These are phyloP conservation scores for Vicia sativa DNA, from an alignment of 306 rosid genomes.

Conservation along the genomic window DNA sequence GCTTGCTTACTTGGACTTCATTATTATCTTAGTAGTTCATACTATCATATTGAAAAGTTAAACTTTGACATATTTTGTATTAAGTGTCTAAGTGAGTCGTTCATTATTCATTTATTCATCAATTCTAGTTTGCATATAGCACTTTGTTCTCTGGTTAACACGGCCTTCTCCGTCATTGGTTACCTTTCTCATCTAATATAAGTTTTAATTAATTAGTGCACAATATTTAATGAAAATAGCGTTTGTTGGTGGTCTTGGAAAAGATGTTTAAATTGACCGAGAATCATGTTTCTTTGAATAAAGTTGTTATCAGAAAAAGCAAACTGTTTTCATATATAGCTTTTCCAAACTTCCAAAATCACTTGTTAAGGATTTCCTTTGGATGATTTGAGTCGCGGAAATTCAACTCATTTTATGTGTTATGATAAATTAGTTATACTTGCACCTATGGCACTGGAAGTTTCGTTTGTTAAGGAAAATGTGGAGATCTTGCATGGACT, in stretches of 20 bases:
- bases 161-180: no score
- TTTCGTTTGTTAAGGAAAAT: no score
- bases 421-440: no score
- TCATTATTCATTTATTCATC: conserved; percentile 6
- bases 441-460: no score
- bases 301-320: conserved; percentile 3
- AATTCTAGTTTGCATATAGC: not conserved
- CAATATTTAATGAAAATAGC: not conserved
- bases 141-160: no score
- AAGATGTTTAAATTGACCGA: not conserved
- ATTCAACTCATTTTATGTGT: no score
- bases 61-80: conserved; percentile 1
- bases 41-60: conserved; percentile 1
- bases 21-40: not conserved
- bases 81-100: not conserved
- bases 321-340: not conserved
- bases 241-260: not conserved
- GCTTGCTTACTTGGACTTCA: not conserved
- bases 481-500: no score
- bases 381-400: no score
- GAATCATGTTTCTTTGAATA: not conserved
- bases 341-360: no score
- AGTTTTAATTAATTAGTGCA: no score
- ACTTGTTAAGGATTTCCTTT: no score
- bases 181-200: no score